Percentiles rank a stretch among this genome's conserved stretches.
These are phyloP conservation scores for Aspergillus saccharolyticus DNA, from an alignment of 495 filamentous ascomycete species.

Conservation along the genomic window DNA sequence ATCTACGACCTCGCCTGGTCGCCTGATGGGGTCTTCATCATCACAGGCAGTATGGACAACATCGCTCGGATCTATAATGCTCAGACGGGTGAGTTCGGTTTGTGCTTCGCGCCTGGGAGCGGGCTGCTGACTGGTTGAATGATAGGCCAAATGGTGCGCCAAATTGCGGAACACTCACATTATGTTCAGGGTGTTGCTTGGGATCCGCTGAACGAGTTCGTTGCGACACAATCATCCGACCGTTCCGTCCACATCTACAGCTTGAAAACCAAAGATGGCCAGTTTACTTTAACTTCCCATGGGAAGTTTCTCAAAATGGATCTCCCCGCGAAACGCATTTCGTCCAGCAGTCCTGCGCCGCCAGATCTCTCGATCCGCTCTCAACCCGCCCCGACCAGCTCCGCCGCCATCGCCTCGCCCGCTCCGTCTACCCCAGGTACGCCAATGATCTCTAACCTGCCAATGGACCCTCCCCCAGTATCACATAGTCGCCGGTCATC, in stretches of 20 bases:
- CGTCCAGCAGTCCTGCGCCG: slow-evolving; percentile 88
- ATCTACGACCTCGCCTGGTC: slow-evolving; percentile 99
- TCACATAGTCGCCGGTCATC: slow-evolving; percentile 92
- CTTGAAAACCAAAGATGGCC: slow-evolving; percentile 92
- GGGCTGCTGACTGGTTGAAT: not conserved
- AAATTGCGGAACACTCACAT: slow-evolving; percentile 98
- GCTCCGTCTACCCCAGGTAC: slow-evolving; percentile 92
- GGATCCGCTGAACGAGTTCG: slow-evolving; percentile 97
- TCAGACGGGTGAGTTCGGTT: slow-evolving; percentile 63
- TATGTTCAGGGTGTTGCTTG: slow-evolving; percentile 98
- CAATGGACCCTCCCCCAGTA: slow-evolving; percentile 94
- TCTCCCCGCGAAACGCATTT: slow-evolving; percentile 80
- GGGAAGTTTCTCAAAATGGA: slow-evolving; percentile 81
- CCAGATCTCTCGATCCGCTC: slow-evolving; percentile 61
- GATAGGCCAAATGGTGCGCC: slow-evolving; percentile 80
- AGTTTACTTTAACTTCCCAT: slow-evolving; percentile 79
- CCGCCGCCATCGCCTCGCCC: slow-evolving; percentile 69
- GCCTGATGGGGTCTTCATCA: slow-evolving; percentile 91
- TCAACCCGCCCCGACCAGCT: slow-evolving; percentile 53
- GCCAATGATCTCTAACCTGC: slow-evolving; percentile 78
- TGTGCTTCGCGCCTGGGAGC: not conserved
- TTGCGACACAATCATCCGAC: slow-evolving; percentile 97
- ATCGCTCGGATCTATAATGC: slow-evolving; percentile 96
- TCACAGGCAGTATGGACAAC: slow-evolving; percentile 99
- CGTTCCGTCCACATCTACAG: slow-evolving; percentile 96